Conservation (phyloP, 441 rosid species). For the Capsella rubella region DNA sequence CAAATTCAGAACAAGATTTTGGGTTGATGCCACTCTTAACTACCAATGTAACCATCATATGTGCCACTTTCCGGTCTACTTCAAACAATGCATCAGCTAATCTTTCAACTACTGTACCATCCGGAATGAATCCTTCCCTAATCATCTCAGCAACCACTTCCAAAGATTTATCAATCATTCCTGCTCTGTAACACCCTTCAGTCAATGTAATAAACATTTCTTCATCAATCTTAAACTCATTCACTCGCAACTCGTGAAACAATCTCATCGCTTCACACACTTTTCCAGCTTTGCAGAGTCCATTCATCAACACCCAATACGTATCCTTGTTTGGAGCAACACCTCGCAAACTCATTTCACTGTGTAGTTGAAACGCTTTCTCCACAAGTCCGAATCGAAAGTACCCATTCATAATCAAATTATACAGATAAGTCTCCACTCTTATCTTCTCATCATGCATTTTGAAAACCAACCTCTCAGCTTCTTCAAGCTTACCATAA, state of each 20-base stretch:
- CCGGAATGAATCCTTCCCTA: constrained; percentile 41
- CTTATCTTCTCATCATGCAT: constrained; percentile 51
- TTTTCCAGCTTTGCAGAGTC: constrained; percentile 45
- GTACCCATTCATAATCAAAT: constrained; percentile 47
- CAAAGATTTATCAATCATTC: constrained; percentile 44
- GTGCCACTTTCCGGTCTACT: constrained; percentile 38
- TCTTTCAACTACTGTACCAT: constrained; percentile 7
- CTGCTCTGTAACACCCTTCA: constrained; percentile 44
- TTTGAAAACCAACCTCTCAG: constrained; percentile 44
- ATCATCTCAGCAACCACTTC: constrained; percentile 44
- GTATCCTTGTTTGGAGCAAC: constrained; percentile 47
- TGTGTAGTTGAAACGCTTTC: constrained; percentile 40
- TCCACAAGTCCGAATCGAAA: constrained; percentile 37
- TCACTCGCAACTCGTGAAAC: constrained; percentile 35
- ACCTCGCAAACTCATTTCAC: constrained; percentile 42
- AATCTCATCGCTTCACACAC: constrained; percentile 40
- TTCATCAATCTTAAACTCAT: constrained; percentile 46
- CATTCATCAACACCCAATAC: constrained; percentile 47
- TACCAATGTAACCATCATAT: constrained; percentile 42
- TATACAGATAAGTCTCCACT: constrained; percentile 50
- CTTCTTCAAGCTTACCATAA: constrained; percentile 49
- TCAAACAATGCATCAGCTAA: constrained; percentile 44
- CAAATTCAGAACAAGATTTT: constrained; percentile 17
- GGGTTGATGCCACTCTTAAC: constrained; percentile 48
- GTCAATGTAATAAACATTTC: constrained; percentile 38